phyloP scores from a whole-genome alignment of 108 stramenopile genomes.

The Conticribra guillardii region DNA sequence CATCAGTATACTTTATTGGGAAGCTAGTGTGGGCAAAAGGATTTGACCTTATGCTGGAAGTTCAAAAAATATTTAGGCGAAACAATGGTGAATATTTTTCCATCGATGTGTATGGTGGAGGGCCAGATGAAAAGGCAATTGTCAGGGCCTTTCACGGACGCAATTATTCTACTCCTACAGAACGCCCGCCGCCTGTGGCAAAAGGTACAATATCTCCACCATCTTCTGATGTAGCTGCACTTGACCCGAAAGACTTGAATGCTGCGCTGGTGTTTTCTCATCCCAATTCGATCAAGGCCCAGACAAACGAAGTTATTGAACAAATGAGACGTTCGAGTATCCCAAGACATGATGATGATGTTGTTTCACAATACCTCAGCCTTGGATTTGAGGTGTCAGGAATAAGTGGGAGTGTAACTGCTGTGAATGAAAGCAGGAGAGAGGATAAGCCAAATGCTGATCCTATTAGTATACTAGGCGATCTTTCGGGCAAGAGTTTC shows the following conservation, averaged over 20 bases:
- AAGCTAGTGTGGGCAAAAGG: conserved; percentile 96
- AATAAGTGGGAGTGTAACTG: conserved; percentile 22
- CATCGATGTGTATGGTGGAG: conserved; percentile 79
- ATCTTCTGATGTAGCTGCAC: not conserved
- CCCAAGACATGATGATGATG: conserved; percentile 29
- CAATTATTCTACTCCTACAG: conserved; percentile 32
- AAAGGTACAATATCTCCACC: conserved; percentile 5
- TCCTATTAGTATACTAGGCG: conserved; percentile 51
- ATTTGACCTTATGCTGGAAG: conserved; percentile 82
- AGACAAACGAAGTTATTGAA: conserved; percentile 31
- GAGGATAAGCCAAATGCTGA: conserved; percentile 13
- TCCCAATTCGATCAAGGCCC: conserved; percentile 39
- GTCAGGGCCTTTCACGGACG: conserved; percentile 74
- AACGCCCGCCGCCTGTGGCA: conserved; percentile 19
- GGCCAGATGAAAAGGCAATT: conserved; percentile 71
- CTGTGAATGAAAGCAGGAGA: conserved; percentile 41
- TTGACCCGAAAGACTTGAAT: conserved; percentile 27
- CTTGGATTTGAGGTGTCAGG: conserved; percentile 46
- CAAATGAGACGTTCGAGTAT: conserved; percentile 20
- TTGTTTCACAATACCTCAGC: conserved; percentile 41
- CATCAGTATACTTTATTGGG: conserved; percentile 92
- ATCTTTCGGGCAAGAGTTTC: conserved; percentile 48
- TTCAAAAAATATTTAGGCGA: conserved; percentile 63
- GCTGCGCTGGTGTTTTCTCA: conserved; percentile 38
- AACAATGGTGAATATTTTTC: conserved; percentile 65